Evolutionary conservation across 345 rosid species (phyloP), one percentile per base, ranked within the genome.

Genomic region (Aethionema arabicum): DNA sequence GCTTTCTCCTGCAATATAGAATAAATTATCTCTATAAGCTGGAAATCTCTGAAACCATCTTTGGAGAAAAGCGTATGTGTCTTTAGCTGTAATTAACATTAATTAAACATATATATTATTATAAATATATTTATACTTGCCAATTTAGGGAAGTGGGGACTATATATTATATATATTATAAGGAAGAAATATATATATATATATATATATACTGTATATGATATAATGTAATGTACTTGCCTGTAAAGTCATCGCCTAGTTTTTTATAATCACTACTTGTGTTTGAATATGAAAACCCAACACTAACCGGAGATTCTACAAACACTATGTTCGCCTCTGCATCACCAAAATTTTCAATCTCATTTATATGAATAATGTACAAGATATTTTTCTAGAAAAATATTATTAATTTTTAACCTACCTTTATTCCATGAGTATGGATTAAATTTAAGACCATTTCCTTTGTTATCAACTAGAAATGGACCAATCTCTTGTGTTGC

Each of bases 401-500:
- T 4, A 40, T 8, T 9, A 6, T 40, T 8, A 11, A 40, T 8
- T 40, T 2, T 47, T 47, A 63, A 86, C 98, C 98, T 74, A 86
- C 98, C 98, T 74, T 54, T 81, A 67, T 85, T 91, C 98, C 98
- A 91, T 45, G 98, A 75, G 47, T 74, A 74, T 3, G 90, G 86
- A 48, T 91, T 91, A 57, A 68, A 78, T 60, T 72, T 78, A 69
- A 89, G 55, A 51, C 78, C 83, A 30, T 61, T 78, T 4, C 87
- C 95, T 43, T 76, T 74, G 49, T 72, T 58, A 74, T 83, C 91
- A 73, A 89, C 96, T 55, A 91, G 50, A 77, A 91, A 89, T 67
- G 96, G 98, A 54, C 98, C 98, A 78, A 82, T 86, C 80, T 91
- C 98, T 79, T 91, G 96, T 58, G 90, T 85, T 73, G 95, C 98